Conservation (phyloP, 164 flowering plant genomes). For the Chimonanthus salicifolius region DNA sequence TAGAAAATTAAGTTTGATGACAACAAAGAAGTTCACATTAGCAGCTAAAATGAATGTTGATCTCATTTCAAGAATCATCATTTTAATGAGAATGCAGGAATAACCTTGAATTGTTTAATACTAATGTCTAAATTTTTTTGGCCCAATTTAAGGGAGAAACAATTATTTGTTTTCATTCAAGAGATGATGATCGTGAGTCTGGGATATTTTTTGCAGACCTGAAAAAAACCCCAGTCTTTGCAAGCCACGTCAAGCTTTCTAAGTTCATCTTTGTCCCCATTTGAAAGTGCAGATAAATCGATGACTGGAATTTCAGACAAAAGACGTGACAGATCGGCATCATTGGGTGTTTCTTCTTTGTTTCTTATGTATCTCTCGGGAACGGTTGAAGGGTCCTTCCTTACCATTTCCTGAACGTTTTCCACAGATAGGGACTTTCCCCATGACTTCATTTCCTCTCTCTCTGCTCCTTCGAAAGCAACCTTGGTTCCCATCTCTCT, state of each 20-base stretch:
- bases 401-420: conserved; percentile 24
- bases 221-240: conserved; percentile 26
- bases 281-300: conserved; percentile 18
- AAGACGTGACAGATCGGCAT: background rate
- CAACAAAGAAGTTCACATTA: too few relatives aligned
- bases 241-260: conserved; percentile 20
- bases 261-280: conserved; percentile 13
- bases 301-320: conserved; percentile 16
- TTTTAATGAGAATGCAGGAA: too few relatives aligned
- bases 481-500: too few relatives aligned
- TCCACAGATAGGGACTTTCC: conserved; percentile 10
- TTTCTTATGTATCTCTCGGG: conserved; percentile 16
- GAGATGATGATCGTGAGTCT: too few relatives aligned
- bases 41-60: background rate
- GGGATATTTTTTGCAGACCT: background rate
- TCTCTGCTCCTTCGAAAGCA: too few relatives aligned
- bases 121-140: background rate
- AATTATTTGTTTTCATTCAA: background rate
- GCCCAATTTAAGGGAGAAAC: background rate
- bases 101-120: too few relatives aligned
- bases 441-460: background rate
- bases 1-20: too few relatives aligned
- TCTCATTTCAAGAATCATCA: background rate
- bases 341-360: conserved; percentile 6
- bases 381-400: conserved; percentile 4